phyloP scores from a whole-genome alignment of 2,329 filamentous ascomycete species.

The Ascocoryne sarcoides region DNA sequence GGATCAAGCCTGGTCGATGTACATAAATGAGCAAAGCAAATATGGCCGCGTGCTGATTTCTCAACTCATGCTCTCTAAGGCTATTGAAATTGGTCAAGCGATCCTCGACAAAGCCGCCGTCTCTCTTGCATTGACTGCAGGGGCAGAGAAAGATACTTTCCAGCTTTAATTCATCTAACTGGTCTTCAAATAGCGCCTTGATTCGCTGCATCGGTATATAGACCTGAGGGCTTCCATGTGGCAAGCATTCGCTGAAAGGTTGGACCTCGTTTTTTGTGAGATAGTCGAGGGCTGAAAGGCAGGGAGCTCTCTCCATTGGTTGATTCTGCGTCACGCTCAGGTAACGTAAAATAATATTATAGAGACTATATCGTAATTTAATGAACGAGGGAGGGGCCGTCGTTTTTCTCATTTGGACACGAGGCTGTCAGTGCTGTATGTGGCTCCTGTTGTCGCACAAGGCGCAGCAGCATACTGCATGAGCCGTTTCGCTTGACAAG shows the following conservation, averaged over 20 bases:
- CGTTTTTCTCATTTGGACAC: not conserved
- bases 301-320: conserved; percentile 1
- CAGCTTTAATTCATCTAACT: not conserved
- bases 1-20: not conserved
- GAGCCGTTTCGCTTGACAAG: not conserved
- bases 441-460: not conserved
- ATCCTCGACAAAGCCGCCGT: not conserved
- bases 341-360: not conserved
- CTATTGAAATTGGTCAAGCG: not conserved
- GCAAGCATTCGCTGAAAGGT: conserved; percentile 1
- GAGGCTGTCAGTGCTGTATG: too few relatives aligned
- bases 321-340: conserved; percentile 1
- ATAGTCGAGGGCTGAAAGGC: conserved; percentile 1
- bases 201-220: not conserved
- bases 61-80: conserved; percentile 1
- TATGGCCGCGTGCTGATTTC: not conserved
- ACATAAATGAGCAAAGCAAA: conserved; percentile 1
- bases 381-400: not conserved
- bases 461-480: not conserved
- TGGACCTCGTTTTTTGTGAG: conserved; percentile 1
- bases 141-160: conserved; percentile 2
- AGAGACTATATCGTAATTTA: not conserved
- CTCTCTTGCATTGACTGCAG: conserved; percentile 1
- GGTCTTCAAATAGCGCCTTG: conserved; percentile 1
- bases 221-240: not conserved